These are phyloP conservation scores for Cubamyces lactineus DNA, from an alignment of 768 basidiomycete genomes.

Conservation along the genomic window DNA sequence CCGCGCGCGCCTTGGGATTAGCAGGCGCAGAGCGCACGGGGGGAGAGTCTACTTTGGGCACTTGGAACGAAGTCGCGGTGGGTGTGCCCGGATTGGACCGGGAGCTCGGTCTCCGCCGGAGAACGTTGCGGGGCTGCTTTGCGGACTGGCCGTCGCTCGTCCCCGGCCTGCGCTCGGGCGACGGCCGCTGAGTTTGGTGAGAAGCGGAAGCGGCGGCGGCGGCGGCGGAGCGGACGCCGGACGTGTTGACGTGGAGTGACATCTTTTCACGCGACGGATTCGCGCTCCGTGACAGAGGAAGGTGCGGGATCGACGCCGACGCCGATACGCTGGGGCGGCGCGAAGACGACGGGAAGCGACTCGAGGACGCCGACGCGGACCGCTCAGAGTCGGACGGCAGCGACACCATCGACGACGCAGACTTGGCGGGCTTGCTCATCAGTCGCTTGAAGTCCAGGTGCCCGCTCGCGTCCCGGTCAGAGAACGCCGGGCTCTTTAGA, in stretches of 20 bases:
- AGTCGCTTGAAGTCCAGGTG: constrained; percentile 37
- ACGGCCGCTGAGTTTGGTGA: background rate
- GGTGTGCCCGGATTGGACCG: constrained; percentile 30
- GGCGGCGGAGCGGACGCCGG: background rate
- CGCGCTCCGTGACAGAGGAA: constrained; percentile 5
- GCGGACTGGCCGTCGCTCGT: constrained; percentile 13
- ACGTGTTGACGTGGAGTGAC: constrained; percentile 13
- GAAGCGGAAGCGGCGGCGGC: background rate
- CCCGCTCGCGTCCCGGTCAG: constrained; percentile 30
- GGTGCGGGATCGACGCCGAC: background rate
- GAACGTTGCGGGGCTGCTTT: constrained; percentile 24
- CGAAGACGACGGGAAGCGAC: constrained; percentile 2
- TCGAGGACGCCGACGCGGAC: constrained; percentile 13
- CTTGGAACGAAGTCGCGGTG: constrained; percentile 15
- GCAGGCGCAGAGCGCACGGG: constrained; percentile 6
- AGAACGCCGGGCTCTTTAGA: constrained; percentile 28
- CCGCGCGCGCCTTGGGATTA: background rate
- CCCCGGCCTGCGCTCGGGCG: constrained; percentile 19
- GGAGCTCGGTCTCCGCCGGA: constrained; percentile 26
- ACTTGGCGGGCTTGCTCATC: constrained; percentile 35
- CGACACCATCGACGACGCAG: constrained; percentile 30
- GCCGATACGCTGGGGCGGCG: constrained; percentile 7
- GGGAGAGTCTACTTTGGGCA: background rate
- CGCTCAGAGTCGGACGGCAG: constrained; percentile 32
- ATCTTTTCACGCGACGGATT: constrained; percentile 13